Evolutionary conservation across 192 early-diverging fungal species (phyloP).

Genomic region (Entomortierella beljakovae): DNA sequence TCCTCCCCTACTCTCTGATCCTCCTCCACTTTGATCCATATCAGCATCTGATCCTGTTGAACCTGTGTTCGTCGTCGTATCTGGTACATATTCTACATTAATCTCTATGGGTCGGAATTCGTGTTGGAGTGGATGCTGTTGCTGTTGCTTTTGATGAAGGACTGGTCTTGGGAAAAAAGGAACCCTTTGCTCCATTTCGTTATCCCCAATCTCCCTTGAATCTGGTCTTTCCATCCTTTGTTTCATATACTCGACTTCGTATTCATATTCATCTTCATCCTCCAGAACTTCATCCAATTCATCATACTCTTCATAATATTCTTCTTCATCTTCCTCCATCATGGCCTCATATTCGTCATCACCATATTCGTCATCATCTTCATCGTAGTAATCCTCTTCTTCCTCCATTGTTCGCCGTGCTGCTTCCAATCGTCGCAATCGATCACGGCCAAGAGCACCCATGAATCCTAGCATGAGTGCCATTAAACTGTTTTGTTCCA

Average conservation of each 20-base stretch:
- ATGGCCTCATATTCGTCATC: constrained; percentile 6
- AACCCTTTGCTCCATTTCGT: not conserved
- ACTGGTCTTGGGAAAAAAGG: not conserved
- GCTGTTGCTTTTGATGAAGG: not conserved
- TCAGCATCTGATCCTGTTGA: not conserved
- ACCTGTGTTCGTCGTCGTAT: not conserved
- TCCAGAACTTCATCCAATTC: not conserved
- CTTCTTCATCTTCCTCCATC: constrained; percentile 13
- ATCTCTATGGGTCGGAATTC: not conserved
- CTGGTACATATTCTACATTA: not conserved
- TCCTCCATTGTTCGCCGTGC: constrained; percentile 16
- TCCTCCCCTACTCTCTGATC: not conserved
- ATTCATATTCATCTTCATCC: not conserved
- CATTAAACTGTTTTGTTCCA: constrained; percentile 63
- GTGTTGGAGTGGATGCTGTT: not conserved
- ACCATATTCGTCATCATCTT: constrained; percentile 7
- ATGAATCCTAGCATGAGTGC: constrained; percentile 62
- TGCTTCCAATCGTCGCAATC: constrained; percentile 33
- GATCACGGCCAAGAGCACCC: constrained; percentile 44
- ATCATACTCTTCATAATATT: constrained; percentile 9
- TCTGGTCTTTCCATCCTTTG: too few species aligned
- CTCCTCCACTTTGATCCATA: constrained; percentile 2
- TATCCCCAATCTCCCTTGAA: not conserved
- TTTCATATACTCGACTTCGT: not conserved
- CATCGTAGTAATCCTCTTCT: constrained; percentile 7